Evolutionary conservation across 1,284 basidiomycete genomes (phyloP), one percentile per base, ranked within the genome.

Genomic region (Cryptococcus hybrid): DNA sequence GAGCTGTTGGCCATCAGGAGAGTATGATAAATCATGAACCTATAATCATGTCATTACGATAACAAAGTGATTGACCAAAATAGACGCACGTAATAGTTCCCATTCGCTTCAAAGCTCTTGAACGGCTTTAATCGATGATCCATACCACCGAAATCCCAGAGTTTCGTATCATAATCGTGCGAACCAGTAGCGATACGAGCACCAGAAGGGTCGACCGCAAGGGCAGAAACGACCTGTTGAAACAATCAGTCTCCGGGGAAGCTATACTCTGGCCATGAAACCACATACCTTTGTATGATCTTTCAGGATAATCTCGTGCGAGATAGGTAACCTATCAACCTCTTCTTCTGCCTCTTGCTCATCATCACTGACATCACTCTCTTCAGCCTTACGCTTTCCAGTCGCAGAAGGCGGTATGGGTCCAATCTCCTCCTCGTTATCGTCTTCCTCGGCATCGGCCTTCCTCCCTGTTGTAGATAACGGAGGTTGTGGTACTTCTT

Each of bases 101-200:
- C 92, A 57, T 88, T 86, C 58, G 93, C 90, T 76, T 99, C 93
- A 84, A 90, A 98, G 62, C 85, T 89, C 79, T 92, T 90, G 84
- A 99, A 99, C 12, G 96, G 94, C 73, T 90, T 89, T 75, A 89
- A 84, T 4, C 75, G 65, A 62, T 83, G 80, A 68, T 90, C 89
- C 95, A 99, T 99, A 6, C 96, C 96, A 68, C 95, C 96, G 79
- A 99, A 99, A 78, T 99, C 96, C 94, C 94, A 99, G 53, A 99
- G 78, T 78, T 98, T 98, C 78, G 90, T 88, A 76, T 95, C 91
- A 72, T 98, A 98, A 78, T 99, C 96, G 77, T 97, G 89, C 13
- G 89, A 90, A 8, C 96, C 96, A 2, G 92, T 90, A 5, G 90
- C 81, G 36, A 99, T 80, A 36, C 96, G 86, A 3, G 94, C 92